Conservation (phyloP, 2,329 filamentous ascomycete genomes). For the Cordyceps fumosorosea region DNA sequence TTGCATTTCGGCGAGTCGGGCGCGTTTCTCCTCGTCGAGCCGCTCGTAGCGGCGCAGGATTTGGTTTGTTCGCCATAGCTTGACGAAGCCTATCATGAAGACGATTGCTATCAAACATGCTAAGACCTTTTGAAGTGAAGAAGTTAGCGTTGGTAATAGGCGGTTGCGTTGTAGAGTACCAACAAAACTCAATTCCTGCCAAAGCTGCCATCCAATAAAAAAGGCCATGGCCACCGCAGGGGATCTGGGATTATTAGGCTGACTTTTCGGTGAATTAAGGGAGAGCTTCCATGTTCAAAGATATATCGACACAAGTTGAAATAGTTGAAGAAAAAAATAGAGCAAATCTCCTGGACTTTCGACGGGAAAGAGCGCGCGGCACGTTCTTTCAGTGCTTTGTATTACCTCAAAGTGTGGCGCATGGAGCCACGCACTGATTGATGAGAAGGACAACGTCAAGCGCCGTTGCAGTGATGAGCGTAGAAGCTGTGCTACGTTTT, state of each 20-base stretch:
- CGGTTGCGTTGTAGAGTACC: slow-evolving; percentile 29
- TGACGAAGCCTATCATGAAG: slow-evolving; percentile 59
- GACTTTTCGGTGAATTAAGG: not conserved
- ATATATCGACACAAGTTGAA: not conserved
- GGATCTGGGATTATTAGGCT: slow-evolving; percentile 26
- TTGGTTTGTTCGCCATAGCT: slow-evolving; percentile 58
- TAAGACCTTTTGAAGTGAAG: slow-evolving; percentile 52
- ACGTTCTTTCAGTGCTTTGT: not conserved
- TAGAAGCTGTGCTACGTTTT: not conserved
- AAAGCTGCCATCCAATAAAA: slow-evolving; percentile 67
- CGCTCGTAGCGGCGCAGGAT: slow-evolving; percentile 50
- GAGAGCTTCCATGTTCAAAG: too few species aligned
- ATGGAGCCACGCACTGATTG: not conserved
- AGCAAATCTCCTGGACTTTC: not conserved
- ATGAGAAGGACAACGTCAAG: not conserved
- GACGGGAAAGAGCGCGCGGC: slow-evolving; percentile 2
- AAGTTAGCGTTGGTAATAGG: not conserved
- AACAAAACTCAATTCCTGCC: slow-evolving; percentile 89
- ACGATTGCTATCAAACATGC: slow-evolving; percentile 64
- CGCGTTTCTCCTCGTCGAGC: slow-evolving; percentile 60
- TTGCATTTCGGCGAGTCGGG: slow-evolving; percentile 45
- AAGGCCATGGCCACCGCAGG: slow-evolving; percentile 38
- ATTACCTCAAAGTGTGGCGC: not conserved
- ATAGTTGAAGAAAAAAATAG: not conserved
- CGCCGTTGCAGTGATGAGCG: not conserved